phyloP scores from a whole-genome alignment of 2,329 filamentous ascomycete species.

The Calonectria pseudoreteaudii region DNA sequence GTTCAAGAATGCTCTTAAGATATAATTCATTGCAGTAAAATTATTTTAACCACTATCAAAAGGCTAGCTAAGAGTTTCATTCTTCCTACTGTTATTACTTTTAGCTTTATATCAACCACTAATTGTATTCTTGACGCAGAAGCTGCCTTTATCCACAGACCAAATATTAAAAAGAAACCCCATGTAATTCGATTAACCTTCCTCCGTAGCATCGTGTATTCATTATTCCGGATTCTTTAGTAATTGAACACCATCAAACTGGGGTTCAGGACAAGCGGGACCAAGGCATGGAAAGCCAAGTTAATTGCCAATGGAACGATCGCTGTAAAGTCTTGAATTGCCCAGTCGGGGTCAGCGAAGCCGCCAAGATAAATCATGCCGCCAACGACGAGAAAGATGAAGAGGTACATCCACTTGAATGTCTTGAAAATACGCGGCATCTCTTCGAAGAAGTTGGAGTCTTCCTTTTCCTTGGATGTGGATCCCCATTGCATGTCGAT shows the following conservation, averaged over 20 bases:
- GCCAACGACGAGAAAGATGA: constrained; percentile 57
- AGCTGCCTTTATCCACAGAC: background rate
- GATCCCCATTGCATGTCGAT: constrained; percentile 63
- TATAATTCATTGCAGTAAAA: background rate
- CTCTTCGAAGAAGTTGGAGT: constrained; percentile 68
- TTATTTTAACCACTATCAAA: no score
- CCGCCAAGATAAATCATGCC: constrained; percentile 62
- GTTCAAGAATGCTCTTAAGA: background rate
- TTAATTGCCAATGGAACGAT: constrained; percentile 70
- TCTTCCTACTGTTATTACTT: no score
- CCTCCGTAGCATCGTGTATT: background rate
- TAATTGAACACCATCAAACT: constrained; percentile 22
- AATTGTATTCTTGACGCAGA: no score
- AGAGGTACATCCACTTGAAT: constrained; percentile 66
- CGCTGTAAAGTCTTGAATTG: constrained; percentile 68
- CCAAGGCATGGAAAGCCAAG: constrained; percentile 42
- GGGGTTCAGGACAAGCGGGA: constrained; percentile 10
- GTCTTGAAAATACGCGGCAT: constrained; percentile 65
- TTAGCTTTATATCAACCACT: no score
- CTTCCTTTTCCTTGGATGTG: constrained; percentile 69
- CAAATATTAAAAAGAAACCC: background rate
- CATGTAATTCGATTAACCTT: background rate
- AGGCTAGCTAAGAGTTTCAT: background rate
- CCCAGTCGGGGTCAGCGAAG: constrained; percentile 64
- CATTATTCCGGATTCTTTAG: background rate